phyloP scores from a whole-genome alignment of 2,329 filamentous ascomycete species.

The Colletotrichum sp. region DNA sequence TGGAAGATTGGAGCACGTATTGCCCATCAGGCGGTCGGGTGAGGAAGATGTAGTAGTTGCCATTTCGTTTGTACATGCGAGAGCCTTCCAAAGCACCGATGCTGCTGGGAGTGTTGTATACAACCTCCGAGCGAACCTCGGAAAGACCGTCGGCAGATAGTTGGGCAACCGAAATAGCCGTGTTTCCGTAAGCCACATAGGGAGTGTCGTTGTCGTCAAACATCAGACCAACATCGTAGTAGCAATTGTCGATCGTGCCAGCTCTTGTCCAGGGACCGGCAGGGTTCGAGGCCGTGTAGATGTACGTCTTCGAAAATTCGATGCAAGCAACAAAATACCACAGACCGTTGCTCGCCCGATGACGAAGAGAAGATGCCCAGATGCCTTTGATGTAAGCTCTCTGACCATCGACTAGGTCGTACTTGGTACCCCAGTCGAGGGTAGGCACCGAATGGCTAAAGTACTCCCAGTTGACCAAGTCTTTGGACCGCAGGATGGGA shows the following conservation, averaged over 20 bases:
- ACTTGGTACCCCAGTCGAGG: constrained; percentile 45
- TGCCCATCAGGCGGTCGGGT: constrained; percentile 47
- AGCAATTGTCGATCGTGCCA: constrained; percentile 19
- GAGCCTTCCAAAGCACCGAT: constrained; percentile 44
- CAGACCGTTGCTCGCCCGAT: constrained; percentile 18
- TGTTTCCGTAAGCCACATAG: constrained; percentile 49
- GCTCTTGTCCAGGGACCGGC: neutral
- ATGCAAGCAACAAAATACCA: constrained; percentile 24
- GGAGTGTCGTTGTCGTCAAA: constrained; percentile 44
- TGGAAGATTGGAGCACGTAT: constrained; percentile 50
- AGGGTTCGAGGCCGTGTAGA: constrained; percentile 17
- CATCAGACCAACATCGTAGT: constrained; percentile 4
- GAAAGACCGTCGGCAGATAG: neutral
- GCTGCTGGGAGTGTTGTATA: neutral
- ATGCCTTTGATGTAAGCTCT: constrained; percentile 57
- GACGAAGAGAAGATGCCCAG: constrained; percentile 53
- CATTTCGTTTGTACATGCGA: constrained; percentile 60
- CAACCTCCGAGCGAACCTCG: neutral
- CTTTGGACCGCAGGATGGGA: constrained; percentile 52
- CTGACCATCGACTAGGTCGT: constrained; percentile 45
- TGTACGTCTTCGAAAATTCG: constrained; percentile 9
- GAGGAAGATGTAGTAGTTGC: constrained; percentile 56
- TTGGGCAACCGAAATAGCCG: neutral
- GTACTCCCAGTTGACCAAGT: constrained; percentile 51
- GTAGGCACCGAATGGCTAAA: constrained; percentile 39